These are phyloP conservation scores for Cladosporium sp. DNA, from an alignment of 2,329 filamentous ascomycete genomes.

Conservation along the genomic window DNA sequence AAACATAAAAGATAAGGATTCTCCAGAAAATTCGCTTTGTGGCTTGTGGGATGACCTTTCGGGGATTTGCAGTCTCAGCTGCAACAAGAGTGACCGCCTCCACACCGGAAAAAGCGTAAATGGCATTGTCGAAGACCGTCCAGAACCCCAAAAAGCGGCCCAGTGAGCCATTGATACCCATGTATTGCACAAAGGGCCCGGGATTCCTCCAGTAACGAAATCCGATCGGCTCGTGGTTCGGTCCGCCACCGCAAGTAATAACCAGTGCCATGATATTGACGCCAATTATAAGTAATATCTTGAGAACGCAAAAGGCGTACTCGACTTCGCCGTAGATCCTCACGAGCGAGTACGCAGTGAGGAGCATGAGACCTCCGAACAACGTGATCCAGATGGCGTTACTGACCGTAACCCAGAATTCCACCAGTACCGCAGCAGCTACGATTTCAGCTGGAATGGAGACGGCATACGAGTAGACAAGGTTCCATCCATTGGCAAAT, in stretches of 20 bases:
- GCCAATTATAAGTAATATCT: constrained; percentile 42
- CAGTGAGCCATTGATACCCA: constrained; percentile 27
- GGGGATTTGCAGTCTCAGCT: constrained; percentile 16
- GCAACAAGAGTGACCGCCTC: constrained; percentile 24
- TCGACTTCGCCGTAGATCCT: constrained; percentile 45
- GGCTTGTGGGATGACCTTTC: constrained; percentile 20
- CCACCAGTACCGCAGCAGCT: constrained; percentile 44
- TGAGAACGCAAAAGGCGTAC: constrained; percentile 44
- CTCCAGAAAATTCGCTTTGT: constrained; percentile 21
- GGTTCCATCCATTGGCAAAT: constrained; percentile 42
- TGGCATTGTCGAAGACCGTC: constrained; percentile 21
- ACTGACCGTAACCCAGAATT: constrained; percentile 37
- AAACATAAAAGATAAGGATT: constrained; percentile 35
- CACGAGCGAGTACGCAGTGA: constrained; percentile 44
- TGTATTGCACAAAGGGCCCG: constrained; percentile 40
- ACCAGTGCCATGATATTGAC: constrained; percentile 42
- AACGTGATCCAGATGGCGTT: constrained; percentile 33
- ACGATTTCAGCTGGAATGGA: constrained; percentile 44
- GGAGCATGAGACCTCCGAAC: too few relatives aligned
- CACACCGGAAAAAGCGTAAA: constrained; percentile 21
- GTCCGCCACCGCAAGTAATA: constrained; percentile 41
- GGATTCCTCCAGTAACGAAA: constrained; percentile 43
- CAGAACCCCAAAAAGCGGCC: constrained; percentile 42
- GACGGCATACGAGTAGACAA: constrained; percentile 46
- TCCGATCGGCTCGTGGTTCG: constrained; percentile 36